Base-by-base conservation (phyloP, 164 flowering plant genomes). In the Liriodendron chinense region DNA sequence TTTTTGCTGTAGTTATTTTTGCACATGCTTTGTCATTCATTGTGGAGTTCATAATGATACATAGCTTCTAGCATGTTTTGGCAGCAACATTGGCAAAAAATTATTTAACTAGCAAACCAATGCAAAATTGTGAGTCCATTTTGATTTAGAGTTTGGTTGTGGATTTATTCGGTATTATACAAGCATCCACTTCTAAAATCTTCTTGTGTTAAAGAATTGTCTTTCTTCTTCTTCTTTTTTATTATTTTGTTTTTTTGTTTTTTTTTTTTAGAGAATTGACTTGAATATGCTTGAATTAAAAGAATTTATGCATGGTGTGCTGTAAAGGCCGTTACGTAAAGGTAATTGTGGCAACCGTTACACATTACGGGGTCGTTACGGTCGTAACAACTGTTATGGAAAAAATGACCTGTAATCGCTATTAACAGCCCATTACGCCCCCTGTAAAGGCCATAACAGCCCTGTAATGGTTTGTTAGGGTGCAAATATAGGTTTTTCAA, bases 141-240 rank as follows among this genome's bases (percentile, higher is more conserved):
- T 63, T 20, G 66, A 8, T 63, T 63, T 63, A 21, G 61, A 56
- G 66, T 63, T 63, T 63, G 66, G 66, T 63, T 63, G 21, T 28
- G 34, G 34, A 28, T 28, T 28, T 28, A 28, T 28, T 28, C 3
- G 34, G 61, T 56, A 18, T 12, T 18, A 1, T 28, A 4, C 34
- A 28, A 28, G 34, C 34, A 28, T 28, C 34, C 34, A 28, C 20
- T 1, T 18, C 13, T 56, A 2, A 56, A 56, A 18, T 56, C 61
- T 56, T 12, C 20, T 56, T 12, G 2, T 2, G 20, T 12, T 56
- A 18, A 12, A 12, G 20, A 56, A 56, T 56, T 56, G 61, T 1
- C 34, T 28, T 28, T 28, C 3, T 28, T 28, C 1, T 3, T 1
- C 34, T 28, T 28, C 3, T 28, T 28, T 28, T 1, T 3, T 1